These are phyloP conservation scores for Solanum sitiens DNA, from an alignment of 257 asterid species.

Conservation along the genomic window DNA sequence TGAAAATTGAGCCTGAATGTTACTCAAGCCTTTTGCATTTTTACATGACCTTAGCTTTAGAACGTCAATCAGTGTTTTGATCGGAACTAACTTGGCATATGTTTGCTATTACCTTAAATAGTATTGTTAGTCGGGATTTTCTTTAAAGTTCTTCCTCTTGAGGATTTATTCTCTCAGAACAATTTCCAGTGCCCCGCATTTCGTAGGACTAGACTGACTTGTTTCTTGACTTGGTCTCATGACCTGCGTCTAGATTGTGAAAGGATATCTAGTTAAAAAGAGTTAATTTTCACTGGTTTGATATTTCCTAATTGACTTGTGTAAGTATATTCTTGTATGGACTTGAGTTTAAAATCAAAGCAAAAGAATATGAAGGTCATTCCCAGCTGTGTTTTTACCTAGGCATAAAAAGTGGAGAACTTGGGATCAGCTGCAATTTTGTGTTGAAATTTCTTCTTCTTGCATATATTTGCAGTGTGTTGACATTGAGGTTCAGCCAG, in stretches of 20 bases:
- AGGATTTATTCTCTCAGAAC: background rate
- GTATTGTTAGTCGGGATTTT: background rate
- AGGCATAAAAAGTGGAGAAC: background rate
- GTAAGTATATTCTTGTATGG: background rate
- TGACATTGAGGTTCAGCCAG: slow-evolving; percentile 13
- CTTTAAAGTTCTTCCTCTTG: background rate
- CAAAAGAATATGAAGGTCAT: background rate
- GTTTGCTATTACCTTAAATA: background rate
- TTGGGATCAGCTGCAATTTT: background rate
- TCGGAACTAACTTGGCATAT: background rate
- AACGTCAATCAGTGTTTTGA: background rate
- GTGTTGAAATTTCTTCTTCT: background rate
- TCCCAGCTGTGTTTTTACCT: background rate
- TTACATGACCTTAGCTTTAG: background rate
- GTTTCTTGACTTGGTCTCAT: background rate
- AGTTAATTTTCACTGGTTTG: background rate
- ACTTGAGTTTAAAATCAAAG: background rate
- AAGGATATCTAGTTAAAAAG: background rate
- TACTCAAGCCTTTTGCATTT: background rate
- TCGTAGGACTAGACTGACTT: background rate
- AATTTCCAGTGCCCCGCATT: background rate
- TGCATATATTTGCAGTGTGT: slow-evolving; percentile 18
- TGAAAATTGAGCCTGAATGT: background rate
- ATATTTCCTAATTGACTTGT: background rate
- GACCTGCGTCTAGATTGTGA: background rate